Evolutionary conservation across 768 basidiomycete species (phyloP).

Genomic region (Termitomyces sp.): DNA sequence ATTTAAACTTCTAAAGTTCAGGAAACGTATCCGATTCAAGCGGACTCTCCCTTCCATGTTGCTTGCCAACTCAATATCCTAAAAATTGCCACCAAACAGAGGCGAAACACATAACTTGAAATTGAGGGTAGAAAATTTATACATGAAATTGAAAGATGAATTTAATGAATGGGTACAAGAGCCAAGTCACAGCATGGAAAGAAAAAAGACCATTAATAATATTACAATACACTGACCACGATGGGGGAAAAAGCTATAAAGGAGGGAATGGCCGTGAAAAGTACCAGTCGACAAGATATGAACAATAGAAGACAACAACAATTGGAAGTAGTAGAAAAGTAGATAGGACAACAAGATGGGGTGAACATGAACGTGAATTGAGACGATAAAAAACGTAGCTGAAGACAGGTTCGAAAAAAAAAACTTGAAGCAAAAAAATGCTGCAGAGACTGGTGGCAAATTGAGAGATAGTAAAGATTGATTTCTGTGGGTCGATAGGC

Average conservation of each 20-base stretch:
- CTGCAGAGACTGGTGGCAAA: slow-evolving; percentile 6
- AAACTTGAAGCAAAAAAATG: background rate
- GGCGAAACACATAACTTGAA: background rate
- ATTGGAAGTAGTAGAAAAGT: slow-evolving; percentile 1
- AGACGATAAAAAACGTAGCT: slow-evolving; percentile 8
- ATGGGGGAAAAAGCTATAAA: slow-evolving; percentile 1
- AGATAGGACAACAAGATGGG: background rate
- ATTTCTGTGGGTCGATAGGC: slow-evolving; percentile 15
- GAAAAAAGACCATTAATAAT: background rate
- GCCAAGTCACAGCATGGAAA: background rate
- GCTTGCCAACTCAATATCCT: background rate
- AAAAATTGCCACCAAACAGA: too few relatives aligned
- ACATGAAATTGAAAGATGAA: background rate
- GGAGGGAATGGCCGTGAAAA: background rate
- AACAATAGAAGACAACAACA: slow-evolving; percentile 7
- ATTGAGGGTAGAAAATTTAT: background rate
- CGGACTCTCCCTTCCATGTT: background rate
- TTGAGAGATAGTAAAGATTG: slow-evolving; percentile 16
- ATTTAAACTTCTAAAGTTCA: background rate
- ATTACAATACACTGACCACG: slow-evolving; percentile 6
- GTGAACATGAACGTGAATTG: background rate
- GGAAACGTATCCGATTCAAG: background rate
- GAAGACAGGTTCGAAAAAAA: background rate
- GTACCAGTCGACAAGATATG: background rate
- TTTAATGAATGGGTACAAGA: background rate